These are phyloP conservation scores for Clavaria fumosa DNA, from an alignment of 768 basidiomycete genomes.

Conservation along the genomic window DNA sequence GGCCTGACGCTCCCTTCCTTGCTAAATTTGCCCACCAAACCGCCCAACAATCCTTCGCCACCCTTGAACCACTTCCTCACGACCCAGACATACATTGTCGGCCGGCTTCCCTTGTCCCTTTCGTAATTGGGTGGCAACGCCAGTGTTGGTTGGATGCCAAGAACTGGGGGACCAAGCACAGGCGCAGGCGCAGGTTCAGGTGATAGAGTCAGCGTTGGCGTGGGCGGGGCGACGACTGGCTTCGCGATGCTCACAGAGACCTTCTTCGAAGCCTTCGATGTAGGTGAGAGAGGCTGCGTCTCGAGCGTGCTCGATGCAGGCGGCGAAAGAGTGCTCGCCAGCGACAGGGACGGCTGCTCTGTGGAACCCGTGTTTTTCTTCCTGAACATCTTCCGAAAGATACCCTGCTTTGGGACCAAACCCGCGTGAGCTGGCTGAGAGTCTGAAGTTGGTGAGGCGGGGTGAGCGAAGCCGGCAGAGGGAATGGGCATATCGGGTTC, in stretches of 20 bases:
- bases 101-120: conserved; percentile 19
- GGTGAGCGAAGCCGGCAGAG: conserved; percentile 2
- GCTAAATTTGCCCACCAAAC: conserved; percentile 25
- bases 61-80: conserved; percentile 60
- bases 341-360: not conserved
- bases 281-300: no score
- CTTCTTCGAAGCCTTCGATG: no score
- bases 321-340: not conserved
- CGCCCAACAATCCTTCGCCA: conserved; percentile 29
- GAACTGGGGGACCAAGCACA: conserved; percentile 24
- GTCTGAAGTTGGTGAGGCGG: no score
- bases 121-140: conserved; percentile 13
- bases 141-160: conserved; percentile 56
- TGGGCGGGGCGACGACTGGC: conserved; percentile 6
- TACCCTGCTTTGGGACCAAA: no score
- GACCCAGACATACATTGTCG: conserved; percentile 59
- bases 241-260: not conserved
- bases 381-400: not conserved
- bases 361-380: not conserved
- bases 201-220: not conserved
- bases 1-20: conserved; percentile 6
- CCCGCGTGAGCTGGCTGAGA: no score
- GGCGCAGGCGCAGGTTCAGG: not conserved
- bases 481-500: conserved; percentile 8
- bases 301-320: no score